Conservation (phyloP, 1,139 yeast species). For the Sugiyamaella novakii region DNA sequence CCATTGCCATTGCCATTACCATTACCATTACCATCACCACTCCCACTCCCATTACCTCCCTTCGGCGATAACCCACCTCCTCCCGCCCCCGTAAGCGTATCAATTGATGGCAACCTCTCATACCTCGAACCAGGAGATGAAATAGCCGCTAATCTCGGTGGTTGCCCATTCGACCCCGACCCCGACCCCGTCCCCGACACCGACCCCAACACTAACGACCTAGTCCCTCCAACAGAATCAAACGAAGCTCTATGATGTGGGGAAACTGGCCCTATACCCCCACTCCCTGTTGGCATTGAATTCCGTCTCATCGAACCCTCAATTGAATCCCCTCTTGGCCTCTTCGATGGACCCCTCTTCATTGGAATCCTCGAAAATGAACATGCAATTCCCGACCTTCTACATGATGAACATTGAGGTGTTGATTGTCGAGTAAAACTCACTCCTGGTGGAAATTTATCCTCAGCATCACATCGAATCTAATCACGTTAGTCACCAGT, state of each 20-base stretch:
- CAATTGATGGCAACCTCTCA: conserved; percentile 38
- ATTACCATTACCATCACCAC: conserved; percentile 12
- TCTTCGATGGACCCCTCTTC: conserved; percentile 49
- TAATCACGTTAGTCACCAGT: too few species aligned
- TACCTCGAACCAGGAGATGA: conserved; percentile 20
- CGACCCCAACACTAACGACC: background rate
- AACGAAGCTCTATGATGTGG: conserved; percentile 18
- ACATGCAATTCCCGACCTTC: conserved; percentile 44
- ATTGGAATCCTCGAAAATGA: conserved; percentile 47
- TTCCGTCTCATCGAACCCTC: too few species aligned
- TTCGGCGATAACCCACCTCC: background rate
- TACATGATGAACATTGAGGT: conserved; percentile 44
- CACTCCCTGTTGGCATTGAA: conserved; percentile 6
- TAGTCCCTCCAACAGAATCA: background rate
- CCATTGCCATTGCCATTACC: conserved; percentile 5
- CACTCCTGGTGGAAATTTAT: conserved; percentile 34
- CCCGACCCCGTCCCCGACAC: too few species aligned
- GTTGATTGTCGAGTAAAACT: conserved; percentile 23
- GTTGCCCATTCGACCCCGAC: background rate
- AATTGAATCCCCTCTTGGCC: conserved; percentile 27
- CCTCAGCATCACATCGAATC: conserved; percentile 47
- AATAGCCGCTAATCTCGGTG: conserved; percentile 15
- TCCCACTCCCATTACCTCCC: background rate
- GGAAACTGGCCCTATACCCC: conserved; percentile 26
- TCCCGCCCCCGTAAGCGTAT: conserved; percentile 26